Conservation (phyloP, 371 early-diverging fungal species). For the Mortierella sp. region DNA sequence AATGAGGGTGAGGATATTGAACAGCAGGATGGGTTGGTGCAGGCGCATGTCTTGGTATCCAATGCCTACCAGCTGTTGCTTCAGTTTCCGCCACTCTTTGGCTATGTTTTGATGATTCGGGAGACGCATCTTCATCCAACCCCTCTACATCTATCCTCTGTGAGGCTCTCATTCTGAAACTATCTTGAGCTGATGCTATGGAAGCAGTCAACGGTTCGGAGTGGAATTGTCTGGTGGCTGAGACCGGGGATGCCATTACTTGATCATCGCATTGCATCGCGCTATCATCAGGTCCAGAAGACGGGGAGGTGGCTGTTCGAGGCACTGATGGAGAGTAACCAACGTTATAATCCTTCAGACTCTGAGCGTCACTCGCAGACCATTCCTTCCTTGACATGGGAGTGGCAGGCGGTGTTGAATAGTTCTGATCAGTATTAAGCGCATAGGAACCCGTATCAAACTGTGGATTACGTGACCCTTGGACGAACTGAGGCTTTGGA, state of each 20-base stretch:
- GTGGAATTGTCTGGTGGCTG: conserved; percentile 10
- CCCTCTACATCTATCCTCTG: conserved; percentile 30
- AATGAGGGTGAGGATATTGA: conserved; percentile 49
- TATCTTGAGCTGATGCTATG: neutral
- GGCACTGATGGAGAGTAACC: neutral
- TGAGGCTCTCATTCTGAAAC: conserved; percentile 13
- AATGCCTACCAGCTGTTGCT: conserved; percentile 48
- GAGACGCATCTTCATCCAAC: conserved; percentile 17
- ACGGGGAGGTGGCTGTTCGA: conserved; percentile 8
- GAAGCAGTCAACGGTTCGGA: conserved; percentile 27
- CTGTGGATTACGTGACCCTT: neutral
- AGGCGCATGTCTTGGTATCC: conserved; percentile 43
- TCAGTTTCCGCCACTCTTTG: conserved; percentile 15
- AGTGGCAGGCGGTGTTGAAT: conserved; percentile 32
- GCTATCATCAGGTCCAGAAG: conserved; percentile 16
- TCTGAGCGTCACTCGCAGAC: conserved; percentile 1
- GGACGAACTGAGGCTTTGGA: conserved; percentile 27
- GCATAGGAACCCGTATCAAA: neutral
- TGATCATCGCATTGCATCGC: conserved; percentile 46
- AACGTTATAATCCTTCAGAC: neutral
- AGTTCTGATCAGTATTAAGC: conserved; percentile 4
- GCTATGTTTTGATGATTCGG: conserved; percentile 12
- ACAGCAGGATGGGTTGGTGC: conserved; percentile 29
- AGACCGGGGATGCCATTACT: neutral
- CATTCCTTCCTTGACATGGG: conserved; percentile 18